Base-by-base conservation (phyloP, 2,329 filamentous ascomycete species). In the Davidsoniella neocaledoniae region DNA sequence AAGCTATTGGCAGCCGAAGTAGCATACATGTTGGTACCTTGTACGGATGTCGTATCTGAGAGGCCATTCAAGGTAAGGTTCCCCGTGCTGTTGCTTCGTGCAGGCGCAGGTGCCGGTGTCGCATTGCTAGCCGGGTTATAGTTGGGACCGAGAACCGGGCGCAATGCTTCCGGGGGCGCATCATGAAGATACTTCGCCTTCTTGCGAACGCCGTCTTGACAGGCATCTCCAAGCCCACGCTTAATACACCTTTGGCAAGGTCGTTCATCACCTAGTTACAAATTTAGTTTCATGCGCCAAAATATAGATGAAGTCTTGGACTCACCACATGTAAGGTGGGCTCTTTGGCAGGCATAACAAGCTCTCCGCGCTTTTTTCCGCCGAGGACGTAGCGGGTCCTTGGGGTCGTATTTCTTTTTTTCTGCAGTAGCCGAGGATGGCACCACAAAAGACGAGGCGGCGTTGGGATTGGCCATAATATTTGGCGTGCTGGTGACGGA, bases 171-270 rank as follows among this genome's bases (percentile, higher is more conserved):
- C 48, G 86, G 79, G 36, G 90, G 88, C 23, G 90, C 87, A 72
- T 96, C 91, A 61, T 96, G 88, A 51, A 98, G 83, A 64, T 98
- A 98, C 65, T 98, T 98, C 48, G 91, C 91, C 73, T 96, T 98
- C 67, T 98, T 98, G 55, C 91, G 83, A 47, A 96, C 87, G 49
- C 91, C 91, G 62, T 98, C 91, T 64, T 94, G 87, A 61, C 91
- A 98, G 54, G 79, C 79, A 62, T 94, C 87, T 59, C 87, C 84
- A 19, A 96, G 76, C 43, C 86, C 86, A 58, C 91, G 82, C 66
- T 95, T 95, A 58, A 96, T 86, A 64, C 91, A 98, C 60, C 91
- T 75, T 60, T 87, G 79, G 63, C 91, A 98, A 48, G 91, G 91
- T 58, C 91, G 77, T 64, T 98, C 90, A 63, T 98, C 91, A 59